A percentile compares a stretch with the other conserved stretches of the same genome.
These are phyloP conservation scores for Dioscorea alata DNA, from an alignment of 106 monocot genomes.

Conservation along the genomic window DNA sequence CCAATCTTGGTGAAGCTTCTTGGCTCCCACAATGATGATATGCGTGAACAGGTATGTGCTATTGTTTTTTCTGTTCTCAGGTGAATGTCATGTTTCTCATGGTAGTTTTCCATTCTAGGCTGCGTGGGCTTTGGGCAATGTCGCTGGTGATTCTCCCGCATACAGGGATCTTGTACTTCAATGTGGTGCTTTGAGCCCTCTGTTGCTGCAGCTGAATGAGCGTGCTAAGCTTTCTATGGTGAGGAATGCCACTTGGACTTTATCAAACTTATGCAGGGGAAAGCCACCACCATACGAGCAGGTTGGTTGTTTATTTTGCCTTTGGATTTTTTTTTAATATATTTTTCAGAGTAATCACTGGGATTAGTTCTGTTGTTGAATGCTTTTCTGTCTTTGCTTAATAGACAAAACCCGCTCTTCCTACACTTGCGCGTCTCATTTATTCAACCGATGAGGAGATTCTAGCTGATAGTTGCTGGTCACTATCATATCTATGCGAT, in stretches of 20 bases:
- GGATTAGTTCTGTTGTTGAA: neutral
- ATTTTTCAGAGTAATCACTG: neutral
- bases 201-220: conserved; percentile 48
- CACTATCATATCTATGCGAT: conserved; percentile 46
- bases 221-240: conserved; percentile 67
- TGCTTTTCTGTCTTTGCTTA: neutral
- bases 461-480: conserved; percentile 55
- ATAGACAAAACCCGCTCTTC: conserved; percentile 48
- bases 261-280: conserved; percentile 70
- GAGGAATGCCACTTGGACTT: conserved; percentile 79
- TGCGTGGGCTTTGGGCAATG: conserved; percentile 74
- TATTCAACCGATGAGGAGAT: conserved; percentile 55
- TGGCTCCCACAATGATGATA: conserved; percentile 10
- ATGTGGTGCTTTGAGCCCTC: conserved; percentile 37
- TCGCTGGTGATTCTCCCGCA: conserved; percentile 65
- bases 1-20: conserved; percentile 61
- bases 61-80: neutral
- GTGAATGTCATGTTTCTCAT: too few species aligned
- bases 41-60: neutral
- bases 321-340: neutral
- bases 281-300: conserved; percentile 57
- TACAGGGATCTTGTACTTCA: conserved; percentile 60
- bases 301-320: conserved; percentile 16
- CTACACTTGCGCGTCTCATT: conserved; percentile 40
- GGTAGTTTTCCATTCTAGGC: conserved; percentile 3